Base-by-base conservation (phyloP, 2,329 filamentous ascomycete genomes). In the Albifimbria verrucaria region DNA sequence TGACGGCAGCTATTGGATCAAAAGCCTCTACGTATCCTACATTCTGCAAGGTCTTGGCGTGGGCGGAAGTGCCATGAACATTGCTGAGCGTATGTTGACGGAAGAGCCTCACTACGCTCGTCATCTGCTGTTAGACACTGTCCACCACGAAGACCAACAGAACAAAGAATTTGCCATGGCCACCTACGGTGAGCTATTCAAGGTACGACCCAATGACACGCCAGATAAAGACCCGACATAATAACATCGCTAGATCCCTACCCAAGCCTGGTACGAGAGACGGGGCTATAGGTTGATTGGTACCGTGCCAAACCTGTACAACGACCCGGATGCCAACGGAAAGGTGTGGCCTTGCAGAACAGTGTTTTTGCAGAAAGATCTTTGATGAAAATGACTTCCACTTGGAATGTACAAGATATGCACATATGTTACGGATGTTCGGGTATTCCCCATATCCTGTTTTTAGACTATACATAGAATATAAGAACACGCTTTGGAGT, bases 191-290 rank as follows among this genome's bases (percentile, higher is more conserved):
- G 18, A 53, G 9, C 20, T 50, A 0, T 22, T 48, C 2, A 57
- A 56, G 43, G 59, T 63, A 53, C 11, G 52, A 36, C 28, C 3
- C 10, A 3, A 0, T 3, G 6, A 1, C 3, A 21, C 23, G 25
- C 3, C 1, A 10, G 11, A 6, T 0, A 3, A 17, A 39, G 3
- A 9, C 1, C 5, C 23, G 0, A 21, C 4, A 50, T 50, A 15
- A 41, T 15, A 6, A 17, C 22, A 3, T 7, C 0, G 22, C 23
- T 2, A 68, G 66, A 58, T 55, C 20, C 54, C 64, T 0, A 67
- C 63, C 32, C 62, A 68, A 4, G 63, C 56, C 7, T 68, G 66
- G 66, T 68, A 68, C 39, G 56, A 57, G 9, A 52, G 66, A 9
- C 52, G 64, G 3, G 63, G 64, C 0, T 68, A 68, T 7, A 36